Conservation (phyloP, 1,139 yeast species). For the Scheffersomyces stambukii region DNA sequence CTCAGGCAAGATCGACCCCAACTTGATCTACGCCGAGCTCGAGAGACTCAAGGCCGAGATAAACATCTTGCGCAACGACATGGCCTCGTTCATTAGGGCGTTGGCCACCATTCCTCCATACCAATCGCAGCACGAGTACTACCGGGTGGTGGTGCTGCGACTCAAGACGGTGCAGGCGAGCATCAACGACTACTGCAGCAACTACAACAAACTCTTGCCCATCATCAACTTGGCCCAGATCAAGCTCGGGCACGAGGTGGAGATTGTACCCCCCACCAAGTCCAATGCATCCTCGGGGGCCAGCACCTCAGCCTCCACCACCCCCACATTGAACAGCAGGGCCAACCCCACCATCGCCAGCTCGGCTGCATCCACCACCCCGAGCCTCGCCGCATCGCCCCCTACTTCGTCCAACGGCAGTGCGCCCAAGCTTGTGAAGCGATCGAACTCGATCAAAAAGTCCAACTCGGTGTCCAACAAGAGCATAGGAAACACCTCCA, state of each 20-base stretch:
- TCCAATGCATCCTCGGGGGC: too few species aligned
- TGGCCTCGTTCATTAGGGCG: constrained; percentile 37
- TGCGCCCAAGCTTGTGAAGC: too few species aligned
- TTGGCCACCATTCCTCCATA: constrained; percentile 35
- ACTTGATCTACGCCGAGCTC: constrained; percentile 33
- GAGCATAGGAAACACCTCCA: too few species aligned
- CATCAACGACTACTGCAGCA: constrained; percentile 39
- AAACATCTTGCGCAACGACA: constrained; percentile 40
- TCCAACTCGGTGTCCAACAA: too few species aligned
- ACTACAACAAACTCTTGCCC: constrained; percentile 45
- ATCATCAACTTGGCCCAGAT: constrained; percentile 49
- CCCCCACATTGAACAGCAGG: too few species aligned
- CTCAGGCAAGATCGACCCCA: constrained; percentile 39
- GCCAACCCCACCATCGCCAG: too few species aligned
- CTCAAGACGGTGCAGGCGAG: constrained; percentile 33
- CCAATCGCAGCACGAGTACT: constrained; percentile 37
- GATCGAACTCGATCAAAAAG: too few species aligned
- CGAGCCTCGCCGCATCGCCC: too few species aligned
- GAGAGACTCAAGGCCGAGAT: constrained; percentile 43
- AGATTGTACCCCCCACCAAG: constrained; percentile 23
- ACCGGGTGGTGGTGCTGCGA: constrained; percentile 22
- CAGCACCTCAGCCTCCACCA: too few species aligned
- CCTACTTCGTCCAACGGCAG: too few species aligned
- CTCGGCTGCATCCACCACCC: too few species aligned
- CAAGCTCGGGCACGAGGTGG: constrained; percentile 45